Percentiles rank a stretch among this genome's conserved stretches.
Conservation (phyloP, 495 filamentous ascomycete genomes). For the Chaetomium tenue region DNA sequence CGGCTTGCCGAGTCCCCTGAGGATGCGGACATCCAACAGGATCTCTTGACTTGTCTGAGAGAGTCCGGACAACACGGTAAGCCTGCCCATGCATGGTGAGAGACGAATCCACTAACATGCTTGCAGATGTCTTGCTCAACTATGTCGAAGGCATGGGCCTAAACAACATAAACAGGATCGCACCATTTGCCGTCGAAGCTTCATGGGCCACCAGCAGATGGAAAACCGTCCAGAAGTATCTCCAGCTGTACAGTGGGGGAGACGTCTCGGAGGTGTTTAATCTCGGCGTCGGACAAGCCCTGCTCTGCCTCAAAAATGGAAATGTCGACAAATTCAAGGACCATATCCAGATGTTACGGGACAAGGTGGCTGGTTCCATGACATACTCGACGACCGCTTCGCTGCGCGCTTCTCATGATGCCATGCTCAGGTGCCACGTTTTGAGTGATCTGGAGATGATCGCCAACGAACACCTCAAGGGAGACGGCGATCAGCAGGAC, state of each 20-base stretch:
- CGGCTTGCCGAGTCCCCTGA: slow-evolving; percentile 74
- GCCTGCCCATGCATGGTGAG: slow-evolving; percentile 1
- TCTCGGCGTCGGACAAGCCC: slow-evolving; percentile 69
- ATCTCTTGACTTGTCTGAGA: slow-evolving; percentile 84
- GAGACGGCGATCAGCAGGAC: slow-evolving; percentile 40
- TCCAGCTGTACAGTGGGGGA: slow-evolving; percentile 50
- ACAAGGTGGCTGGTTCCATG: slow-evolving; percentile 68
- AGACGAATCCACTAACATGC: slow-evolving; percentile 25
- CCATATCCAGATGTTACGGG: slow-evolving; percentile 62
- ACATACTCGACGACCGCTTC: slow-evolving; percentile 72
- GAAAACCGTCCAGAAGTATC: slow-evolving; percentile 69
- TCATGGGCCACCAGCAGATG: slow-evolving; percentile 85
- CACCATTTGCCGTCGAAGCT: slow-evolving; percentile 84
- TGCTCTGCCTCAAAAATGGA: slow-evolving; percentile 61
- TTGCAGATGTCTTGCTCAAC: slow-evolving; percentile 73
- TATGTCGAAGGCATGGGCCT: slow-evolving; percentile 71
- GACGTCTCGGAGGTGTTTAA: slow-evolving; percentile 72
- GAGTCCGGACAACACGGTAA: slow-evolving; percentile 88
- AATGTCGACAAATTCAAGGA: slow-evolving; percentile 55
- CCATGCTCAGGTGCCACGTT: slow-evolving; percentile 78
- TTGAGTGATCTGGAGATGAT: slow-evolving; percentile 85
- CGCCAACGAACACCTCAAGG: slow-evolving; percentile 47
- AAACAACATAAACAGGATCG: slow-evolving; percentile 54
- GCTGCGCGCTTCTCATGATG: slow-evolving; percentile 75
- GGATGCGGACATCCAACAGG: slow-evolving; percentile 72